A percentile compares a stretch with the other conserved stretches of the same genome.
These are phyloP conservation scores for Chaetomiaceae sp. DNA, from an alignment of 2,329 filamentous ascomycete genomes.

Conservation along the genomic window DNA sequence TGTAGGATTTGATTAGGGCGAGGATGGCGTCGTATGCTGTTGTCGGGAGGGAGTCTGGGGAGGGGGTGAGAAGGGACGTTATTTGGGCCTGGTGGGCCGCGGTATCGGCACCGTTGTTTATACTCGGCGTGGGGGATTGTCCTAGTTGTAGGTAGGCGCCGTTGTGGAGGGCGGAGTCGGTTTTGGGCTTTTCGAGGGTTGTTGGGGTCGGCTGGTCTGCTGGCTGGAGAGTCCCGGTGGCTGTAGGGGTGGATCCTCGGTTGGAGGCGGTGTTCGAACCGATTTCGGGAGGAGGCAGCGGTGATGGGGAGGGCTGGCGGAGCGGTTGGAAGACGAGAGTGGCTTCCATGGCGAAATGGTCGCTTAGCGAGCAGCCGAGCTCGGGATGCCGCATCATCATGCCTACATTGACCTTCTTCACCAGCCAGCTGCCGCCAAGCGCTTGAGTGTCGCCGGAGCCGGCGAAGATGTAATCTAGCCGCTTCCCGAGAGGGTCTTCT, in stretches of 20 bases:
- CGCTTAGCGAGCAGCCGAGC: conserved; percentile 80
- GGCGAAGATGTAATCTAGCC: conserved; percentile 93
- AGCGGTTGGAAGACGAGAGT: conserved; percentile 56
- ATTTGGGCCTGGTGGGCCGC: conserved; percentile 18
- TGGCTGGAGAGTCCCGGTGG: background rate
- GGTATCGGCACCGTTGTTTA: conserved; percentile 7
- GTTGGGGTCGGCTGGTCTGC: background rate
- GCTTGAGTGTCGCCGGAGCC: conserved; percentile 43
- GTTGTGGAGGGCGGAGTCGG: conserved; percentile 29
- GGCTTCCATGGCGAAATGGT: conserved; percentile 89
- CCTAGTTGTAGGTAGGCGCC: conserved; percentile 41
- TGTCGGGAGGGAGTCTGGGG: conserved; percentile 21
- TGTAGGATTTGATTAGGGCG: conserved; percentile 64
- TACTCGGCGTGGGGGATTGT: conserved; percentile 35
- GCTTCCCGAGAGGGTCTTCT: conserved; percentile 70
- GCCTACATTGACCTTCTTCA: conserved; percentile 67
- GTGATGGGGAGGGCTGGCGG: background rate
- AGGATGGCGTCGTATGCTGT: conserved; percentile 62
- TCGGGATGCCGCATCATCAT: conserved; percentile 79
- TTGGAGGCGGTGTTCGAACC: conserved; percentile 13
- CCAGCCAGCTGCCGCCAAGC: conserved; percentile 55
- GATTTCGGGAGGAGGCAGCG: conserved; percentile 12
- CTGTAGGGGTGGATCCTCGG: conserved; percentile 2
- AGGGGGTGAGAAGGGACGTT: conserved; percentile 24
- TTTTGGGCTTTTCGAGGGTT: conserved; percentile 23